Evolutionary conservation across 2,329 filamentous ascomycete genomes (phyloP).

Genomic region (Sporothrix variecibatus): DNA sequence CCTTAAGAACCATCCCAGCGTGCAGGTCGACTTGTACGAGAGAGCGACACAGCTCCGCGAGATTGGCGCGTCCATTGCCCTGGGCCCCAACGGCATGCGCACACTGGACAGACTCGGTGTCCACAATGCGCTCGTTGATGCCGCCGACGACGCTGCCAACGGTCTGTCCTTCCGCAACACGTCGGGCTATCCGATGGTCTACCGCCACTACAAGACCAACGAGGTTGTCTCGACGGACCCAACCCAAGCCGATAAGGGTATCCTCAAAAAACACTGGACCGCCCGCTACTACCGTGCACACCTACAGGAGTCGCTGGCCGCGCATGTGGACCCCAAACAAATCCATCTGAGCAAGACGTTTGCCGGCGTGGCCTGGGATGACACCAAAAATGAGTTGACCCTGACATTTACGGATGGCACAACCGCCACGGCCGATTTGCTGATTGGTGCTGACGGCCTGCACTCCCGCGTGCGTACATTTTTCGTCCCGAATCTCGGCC

Average conservation of each 20-base stretch:
- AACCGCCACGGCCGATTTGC: constrained; percentile 46
- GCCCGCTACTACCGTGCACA: constrained; percentile 52
- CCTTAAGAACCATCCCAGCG: constrained; percentile 28
- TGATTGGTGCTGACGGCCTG: constrained; percentile 57
- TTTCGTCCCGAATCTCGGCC: constrained; percentile 47
- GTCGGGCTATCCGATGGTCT: constrained; percentile 49
- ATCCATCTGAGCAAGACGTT: constrained; percentile 50
- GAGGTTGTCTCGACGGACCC: constrained; percentile 49
- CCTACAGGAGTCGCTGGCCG: constrained; percentile 50
- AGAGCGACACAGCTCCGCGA: constrained; percentile 49
- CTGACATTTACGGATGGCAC: constrained; percentile 53
- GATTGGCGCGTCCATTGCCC: constrained; percentile 51
- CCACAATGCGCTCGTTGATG: constrained; percentile 43
- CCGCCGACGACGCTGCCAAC: constrained; percentile 33
- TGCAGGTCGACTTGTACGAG: constrained; percentile 49
- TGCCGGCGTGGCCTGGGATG: constrained; percentile 39
- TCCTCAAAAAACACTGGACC: constrained; percentile 44
- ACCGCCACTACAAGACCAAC: constrained; percentile 47
- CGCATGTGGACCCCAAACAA: constrained; percentile 45
- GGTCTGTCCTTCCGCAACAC: constrained; percentile 45
- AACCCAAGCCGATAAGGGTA: constrained; percentile 43
- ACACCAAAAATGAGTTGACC: constrained; percentile 35
- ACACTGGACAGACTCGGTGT: constrained; percentile 54
- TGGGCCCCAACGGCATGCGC: constrained; percentile 56
- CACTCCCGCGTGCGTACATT: constrained; percentile 48